phyloP scores from a whole-genome alignment of 1,139 yeast genomes.

The Saccharomyces hybrid region DNA sequence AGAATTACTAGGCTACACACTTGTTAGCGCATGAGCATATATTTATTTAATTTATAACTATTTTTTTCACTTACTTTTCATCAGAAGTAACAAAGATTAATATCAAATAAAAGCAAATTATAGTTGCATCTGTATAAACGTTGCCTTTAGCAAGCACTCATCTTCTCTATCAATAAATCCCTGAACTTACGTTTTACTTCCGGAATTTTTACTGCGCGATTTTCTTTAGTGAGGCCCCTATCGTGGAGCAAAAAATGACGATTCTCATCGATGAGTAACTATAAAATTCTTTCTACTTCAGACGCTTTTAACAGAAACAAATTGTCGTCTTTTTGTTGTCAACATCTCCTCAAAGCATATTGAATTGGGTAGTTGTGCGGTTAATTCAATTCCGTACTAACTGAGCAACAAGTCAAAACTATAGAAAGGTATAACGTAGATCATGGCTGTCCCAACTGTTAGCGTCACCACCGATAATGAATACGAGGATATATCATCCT shows the following conservation, averaged over 20 bases:
- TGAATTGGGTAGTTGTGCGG: not conserved
- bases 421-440: not conserved
- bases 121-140: not conserved
- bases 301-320: not conserved
- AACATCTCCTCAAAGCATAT: not conserved
- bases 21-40: slow-evolving; percentile 40
- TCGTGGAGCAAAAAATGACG: not conserved
- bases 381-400: not conserved
- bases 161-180: not conserved
- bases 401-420: not conserved
- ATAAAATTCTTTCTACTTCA: not conserved
- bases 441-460: not conserved
- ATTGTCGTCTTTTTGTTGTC: not conserved
- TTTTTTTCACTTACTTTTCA: not conserved
- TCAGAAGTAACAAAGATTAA: slow-evolving; percentile 4
- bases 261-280: not conserved
- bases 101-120: not conserved
- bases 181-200: not conserved
- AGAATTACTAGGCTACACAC: slow-evolving; percentile 59
- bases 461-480: slow-evolving; percentile 12
- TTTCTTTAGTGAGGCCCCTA: not conserved
- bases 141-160: not conserved
- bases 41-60: not conserved
- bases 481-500: slow-evolving; percentile 24
- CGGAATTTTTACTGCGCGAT: not conserved